These are phyloP conservation scores for Colletotrichum phormii DNA, from an alignment of 2,329 filamentous ascomycete species.

Conservation along the genomic window DNA sequence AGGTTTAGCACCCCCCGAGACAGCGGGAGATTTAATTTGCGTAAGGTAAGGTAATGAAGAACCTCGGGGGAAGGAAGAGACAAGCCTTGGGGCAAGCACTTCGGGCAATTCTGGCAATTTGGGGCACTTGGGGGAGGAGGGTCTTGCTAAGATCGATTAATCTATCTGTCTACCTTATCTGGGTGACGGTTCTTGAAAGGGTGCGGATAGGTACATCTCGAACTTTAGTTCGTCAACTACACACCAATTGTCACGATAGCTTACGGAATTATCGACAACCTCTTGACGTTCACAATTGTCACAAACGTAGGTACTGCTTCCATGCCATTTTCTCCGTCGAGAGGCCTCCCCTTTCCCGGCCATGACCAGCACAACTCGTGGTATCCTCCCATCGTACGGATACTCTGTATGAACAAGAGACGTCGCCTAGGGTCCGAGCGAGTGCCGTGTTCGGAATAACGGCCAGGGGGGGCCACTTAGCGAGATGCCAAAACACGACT, in stretches of 20 bases:
- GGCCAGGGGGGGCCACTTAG: slow-evolving; percentile 28
- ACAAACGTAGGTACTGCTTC: background rate
- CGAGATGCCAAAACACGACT: slow-evolving; percentile 56
- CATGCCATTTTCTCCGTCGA: background rate
- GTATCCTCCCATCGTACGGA: background rate
- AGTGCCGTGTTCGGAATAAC: slow-evolving; percentile 23
- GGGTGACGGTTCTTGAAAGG: background rate
- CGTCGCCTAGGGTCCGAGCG: slow-evolving; percentile 20
- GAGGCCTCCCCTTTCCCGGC: slow-evolving; percentile 12
- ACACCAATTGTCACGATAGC: background rate
- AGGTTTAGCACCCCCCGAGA: slow-evolving; percentile 31
- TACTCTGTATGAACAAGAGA: background rate
- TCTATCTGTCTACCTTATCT: background rate
- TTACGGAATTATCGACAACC: background rate
- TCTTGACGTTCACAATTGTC: background rate
- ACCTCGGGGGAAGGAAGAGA: background rate
- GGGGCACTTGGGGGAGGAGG: background rate
- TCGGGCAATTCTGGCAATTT: background rate
- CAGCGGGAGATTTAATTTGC: slow-evolving; percentile 26
- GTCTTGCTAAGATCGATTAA: background rate
- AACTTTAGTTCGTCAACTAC: background rate
- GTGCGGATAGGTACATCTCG: background rate
- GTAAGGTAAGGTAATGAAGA: background rate
- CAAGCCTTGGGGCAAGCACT: background rate
- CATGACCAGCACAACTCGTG: slow-evolving; percentile 1